Percentiles rank a stretch among this genome's conserved stretches.
Conservation (phyloP, 495 filamentous ascomycete species). For the Xylaria castorea region DNA sequence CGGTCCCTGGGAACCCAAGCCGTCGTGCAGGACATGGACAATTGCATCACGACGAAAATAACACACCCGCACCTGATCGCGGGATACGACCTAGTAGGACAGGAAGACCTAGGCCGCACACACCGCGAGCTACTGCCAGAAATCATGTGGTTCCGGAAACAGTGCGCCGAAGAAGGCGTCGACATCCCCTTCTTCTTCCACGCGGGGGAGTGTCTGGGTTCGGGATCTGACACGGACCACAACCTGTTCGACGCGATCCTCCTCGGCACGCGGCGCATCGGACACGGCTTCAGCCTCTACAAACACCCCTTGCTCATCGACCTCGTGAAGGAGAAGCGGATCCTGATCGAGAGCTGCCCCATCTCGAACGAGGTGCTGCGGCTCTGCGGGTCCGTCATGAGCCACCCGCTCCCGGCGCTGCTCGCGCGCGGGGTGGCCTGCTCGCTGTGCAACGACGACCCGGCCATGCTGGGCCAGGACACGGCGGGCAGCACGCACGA, state of each 20-base stretch:
- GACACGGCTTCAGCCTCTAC: slow-evolving; percentile 85
- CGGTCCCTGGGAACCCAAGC: slow-evolving; percentile 65
- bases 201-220: slow-evolving; percentile 83
- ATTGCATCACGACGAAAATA: slow-evolving; percentile 81
- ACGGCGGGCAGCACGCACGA: slow-evolving; percentile 81
- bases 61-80: slow-evolving; percentile 80
- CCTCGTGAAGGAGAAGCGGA: slow-evolving; percentile 84
- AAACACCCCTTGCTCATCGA: slow-evolving; percentile 91
- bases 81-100: slow-evolving; percentile 88
- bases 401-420: slow-evolving; percentile 82
- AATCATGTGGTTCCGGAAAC: slow-evolving; percentile 90
- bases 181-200: slow-evolving; percentile 97
- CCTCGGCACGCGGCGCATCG: slow-evolving; percentile 85
- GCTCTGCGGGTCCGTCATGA: slow-evolving; percentile 74
- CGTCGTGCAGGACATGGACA: slow-evolving; percentile 79
- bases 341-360: slow-evolving; percentile 86
- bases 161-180: slow-evolving; percentile 76
- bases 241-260: slow-evolving; percentile 92
- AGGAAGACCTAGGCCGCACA: slow-evolving; percentile 79
- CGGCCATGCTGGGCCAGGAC: slow-evolving; percentile 79
- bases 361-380: slow-evolving; percentile 85
- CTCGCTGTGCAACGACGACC: slow-evolving; percentile 84
- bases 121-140: slow-evolving; percentile 80
- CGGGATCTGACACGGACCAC: slow-evolving; percentile 75
- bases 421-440: slow-evolving; percentile 82